Conservation (phyloP, 2,329 filamentous ascomycete species). For the Mycosphaerella arachidis region DNA sequence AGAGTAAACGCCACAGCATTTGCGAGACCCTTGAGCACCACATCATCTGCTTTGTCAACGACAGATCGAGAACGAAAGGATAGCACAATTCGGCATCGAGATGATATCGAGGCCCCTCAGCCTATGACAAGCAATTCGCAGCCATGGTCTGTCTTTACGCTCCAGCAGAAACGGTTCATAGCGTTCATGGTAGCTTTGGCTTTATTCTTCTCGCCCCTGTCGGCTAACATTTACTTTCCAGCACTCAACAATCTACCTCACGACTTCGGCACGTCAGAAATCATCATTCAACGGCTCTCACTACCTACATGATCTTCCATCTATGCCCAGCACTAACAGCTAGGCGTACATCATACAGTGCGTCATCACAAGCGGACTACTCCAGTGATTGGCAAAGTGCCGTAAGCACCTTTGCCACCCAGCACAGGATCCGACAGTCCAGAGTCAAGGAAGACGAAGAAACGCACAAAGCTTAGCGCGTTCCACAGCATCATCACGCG, state of each 20-base stretch:
- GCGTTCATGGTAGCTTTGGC: conserved; percentile 49
- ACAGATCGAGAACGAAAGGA: neutral
- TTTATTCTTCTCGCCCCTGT: conserved; percentile 51
- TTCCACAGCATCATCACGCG: no score
- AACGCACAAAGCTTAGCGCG: no score
- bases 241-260: conserved; percentile 47
- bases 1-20: neutral
- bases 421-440: no score
- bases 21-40: neutral
- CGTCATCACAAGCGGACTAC: no score
- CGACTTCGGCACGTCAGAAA: conserved; percentile 42
- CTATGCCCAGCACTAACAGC: conserved; percentile 38
- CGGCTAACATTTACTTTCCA: conserved; percentile 53
- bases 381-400: no score
- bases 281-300: conserved; percentile 48
- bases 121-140: conserved; percentile 15
- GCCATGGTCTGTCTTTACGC: conserved; percentile 34
- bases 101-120: conserved; percentile 20
- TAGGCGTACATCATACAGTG: conserved; percentile 20
- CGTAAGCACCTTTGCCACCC: no score
- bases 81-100: neutral
- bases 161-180: conserved; percentile 43
- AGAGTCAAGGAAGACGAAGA: no score
- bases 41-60: neutral
- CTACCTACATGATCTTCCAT: conserved; percentile 57